Conservation (phyloP, 495 filamentous ascomycete genomes). For the Lasiosphaeria hispida region DNA sequence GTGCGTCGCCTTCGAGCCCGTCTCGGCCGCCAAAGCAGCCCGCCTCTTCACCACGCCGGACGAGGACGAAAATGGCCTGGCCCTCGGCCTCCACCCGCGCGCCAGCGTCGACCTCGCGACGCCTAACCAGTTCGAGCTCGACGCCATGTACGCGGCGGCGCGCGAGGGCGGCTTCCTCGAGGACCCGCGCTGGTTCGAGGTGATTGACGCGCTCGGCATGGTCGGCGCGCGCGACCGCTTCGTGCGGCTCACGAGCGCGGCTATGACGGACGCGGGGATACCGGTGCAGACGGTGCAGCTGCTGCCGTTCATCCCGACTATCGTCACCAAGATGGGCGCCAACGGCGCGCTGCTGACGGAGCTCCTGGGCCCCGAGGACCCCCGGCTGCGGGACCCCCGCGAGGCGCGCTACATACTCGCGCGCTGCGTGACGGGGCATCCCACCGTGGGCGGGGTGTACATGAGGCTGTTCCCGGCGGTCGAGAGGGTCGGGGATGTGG, state of each 20-base stretch:
- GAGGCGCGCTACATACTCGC: conserved; percentile 67
- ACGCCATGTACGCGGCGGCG: conserved; percentile 69
- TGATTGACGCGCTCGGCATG: conserved; percentile 76
- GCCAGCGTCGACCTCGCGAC: conserved; percentile 66
- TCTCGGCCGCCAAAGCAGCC: conserved; percentile 72
- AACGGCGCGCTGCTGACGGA: conserved; percentile 76
- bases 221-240: conserved; percentile 57
- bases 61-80: not conserved
- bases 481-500: conserved; percentile 65
- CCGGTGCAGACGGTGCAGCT: conserved; percentile 81
- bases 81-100: conserved; percentile 56
- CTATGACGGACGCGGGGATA: conserved; percentile 73
- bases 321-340: conserved; percentile 79
- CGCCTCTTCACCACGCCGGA: conserved; percentile 55
- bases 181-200: conserved; percentile 66
- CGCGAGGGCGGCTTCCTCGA: conserved; percentile 64
- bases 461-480: conserved; percentile 74
- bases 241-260: conserved; percentile 54
- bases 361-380: conserved; percentile 62
- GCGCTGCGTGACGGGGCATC: conserved; percentile 48
- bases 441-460: conserved; percentile 74
- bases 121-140: conserved; percentile 80
- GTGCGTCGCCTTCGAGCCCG: conserved; percentile 84
- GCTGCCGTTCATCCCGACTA: conserved; percentile 78
- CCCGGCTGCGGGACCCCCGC: conserved; percentile 57